Evolutionary conservation across 306 rosid species (phyloP).

Genomic region (Cucurbita ficifolia): DNA sequence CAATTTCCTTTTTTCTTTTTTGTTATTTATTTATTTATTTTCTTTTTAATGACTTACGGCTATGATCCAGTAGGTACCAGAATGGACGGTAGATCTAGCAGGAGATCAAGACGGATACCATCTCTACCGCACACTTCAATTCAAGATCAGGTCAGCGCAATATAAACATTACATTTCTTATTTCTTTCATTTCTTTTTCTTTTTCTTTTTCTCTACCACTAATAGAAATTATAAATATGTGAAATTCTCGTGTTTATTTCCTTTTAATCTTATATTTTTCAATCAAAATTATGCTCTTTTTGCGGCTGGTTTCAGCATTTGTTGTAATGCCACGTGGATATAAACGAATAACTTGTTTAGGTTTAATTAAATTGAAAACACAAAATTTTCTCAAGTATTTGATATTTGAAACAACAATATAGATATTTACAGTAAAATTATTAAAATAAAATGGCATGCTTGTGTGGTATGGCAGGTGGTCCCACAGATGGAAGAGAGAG

Average conservation of each 20-base stretch:
- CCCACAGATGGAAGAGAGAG: constrained; percentile 35
- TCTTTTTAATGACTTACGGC: neutral
- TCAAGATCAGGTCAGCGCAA: constrained; percentile 41
- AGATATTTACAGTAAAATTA: neutral
- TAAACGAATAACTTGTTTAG: too few relatives aligned
- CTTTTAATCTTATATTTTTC: neutral
- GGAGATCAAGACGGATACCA: constrained; percentile 23
- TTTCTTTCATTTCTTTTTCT: neutral
- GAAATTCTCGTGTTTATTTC: neutral
- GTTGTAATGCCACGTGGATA: neutral
- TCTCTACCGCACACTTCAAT: constrained; percentile 26
- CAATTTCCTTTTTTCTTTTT: neutral
- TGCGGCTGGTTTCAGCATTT: neutral
- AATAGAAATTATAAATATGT: neutral
- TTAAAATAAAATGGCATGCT: neutral
- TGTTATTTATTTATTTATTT: neutral
- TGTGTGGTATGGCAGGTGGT: constrained; percentile 42
- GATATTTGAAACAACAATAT: too few relatives aligned
- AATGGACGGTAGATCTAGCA: constrained; percentile 16
- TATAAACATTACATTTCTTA: neutral
- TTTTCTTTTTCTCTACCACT: neutral
- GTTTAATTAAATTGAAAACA: too few relatives aligned
- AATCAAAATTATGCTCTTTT: neutral
- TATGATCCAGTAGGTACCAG: constrained; percentile 11
- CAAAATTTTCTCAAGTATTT: too few relatives aligned